Base-by-base conservation (phyloP, 2,329 filamentous ascomycete genomes). In the Cladosporium sp. region DNA sequence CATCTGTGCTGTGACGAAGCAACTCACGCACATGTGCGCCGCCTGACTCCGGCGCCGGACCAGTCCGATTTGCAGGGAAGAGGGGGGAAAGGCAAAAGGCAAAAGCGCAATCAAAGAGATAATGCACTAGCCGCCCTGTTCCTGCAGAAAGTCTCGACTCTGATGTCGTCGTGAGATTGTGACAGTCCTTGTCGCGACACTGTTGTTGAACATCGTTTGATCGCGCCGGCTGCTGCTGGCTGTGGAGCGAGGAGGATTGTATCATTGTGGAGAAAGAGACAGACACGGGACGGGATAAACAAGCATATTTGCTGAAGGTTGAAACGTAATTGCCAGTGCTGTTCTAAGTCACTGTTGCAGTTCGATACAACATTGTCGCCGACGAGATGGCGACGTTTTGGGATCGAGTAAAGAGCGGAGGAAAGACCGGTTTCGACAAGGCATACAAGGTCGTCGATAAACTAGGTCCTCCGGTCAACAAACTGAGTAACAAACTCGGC, bases 401-500 rank as follows among this genome's bases (percentile, higher is more conserved):
- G 85, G 81, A 84, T 64, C 79, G 78, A 67, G 85, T 85, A 63
- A 86, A 85, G 74, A 82, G 78, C 0, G 78, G 79, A 63, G 81
- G 79, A 70, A 89, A 91, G 75, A 85, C 86, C 66, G 88, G 89
- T 67, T 92, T 92, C 76, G 89, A 93, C 78, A 91, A 90, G 74
- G 84, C 89, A 66, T 93, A 88, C 83, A 82, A 81, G 57, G 84
- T 84, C 70, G 82, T 88, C 58, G 88, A 91, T 78, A 90, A 90
- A 74, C 81, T 90, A 13, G 76, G 76, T 7, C 83, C 85, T 1
- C 92, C 92, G 2, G 88, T 96, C 74, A 96, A 96, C 75, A 88
- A 85, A 66, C 78, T 96, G 25, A 91, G 89, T 18, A 92, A 96
- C 79, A 92, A 90, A 78, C 82, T 96, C 43, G 92, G 92, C 65